Evolutionary conservation across 2,329 filamentous ascomycete species (phyloP), one percentile per base, ranked within the genome.

Genomic region (Aplosporella prunicola): DNA sequence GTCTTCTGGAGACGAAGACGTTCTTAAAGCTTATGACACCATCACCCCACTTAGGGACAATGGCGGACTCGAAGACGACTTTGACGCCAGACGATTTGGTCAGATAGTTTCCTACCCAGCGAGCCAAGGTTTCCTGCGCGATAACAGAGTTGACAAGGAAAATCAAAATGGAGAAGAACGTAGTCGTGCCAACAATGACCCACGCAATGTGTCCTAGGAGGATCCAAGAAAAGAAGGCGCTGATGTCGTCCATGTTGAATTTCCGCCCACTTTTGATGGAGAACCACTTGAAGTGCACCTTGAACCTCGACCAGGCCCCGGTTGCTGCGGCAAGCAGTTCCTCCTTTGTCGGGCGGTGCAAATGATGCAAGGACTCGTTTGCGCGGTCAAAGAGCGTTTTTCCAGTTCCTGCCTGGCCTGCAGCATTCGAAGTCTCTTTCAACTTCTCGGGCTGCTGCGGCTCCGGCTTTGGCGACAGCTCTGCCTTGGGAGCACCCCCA

Each of bases 21-120:
- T 95, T 96, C 51, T 84, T 81, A 63, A 98, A 94, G 1, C 85
- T 88, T 46, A 98, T 98, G 26, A 96, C 89, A 20, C 89, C 89
- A 52, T 91, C 82, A 44, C 78, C 80, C 91, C 91, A 98, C 56
- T 83, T 91, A 9, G 91, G 91, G 14, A 98, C 91, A 51, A 98
- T 94, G 15, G 91, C 91, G 25, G 86, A 95, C 62, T 98, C 91
- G 56, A 98, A 98, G 37, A 98, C 81, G 20, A 98, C 84, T 25
- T 87, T 91, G 32, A 96, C 70, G 5, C 91, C 91, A 7, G 88
- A 91, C 13, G 88, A 94, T 54, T 89, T 79, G 2, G 91, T 98
- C 17, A 98, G 68, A 60, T 96, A 95, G 59, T 95, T 93, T 11
- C 91, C 91, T 32, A 96, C 76, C 83, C 86, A 93, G 51, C 83